Evolutionary conservation across 768 basidiomycete genomes (phyloP).

Genomic region (Hydnum rufescens): DNA sequence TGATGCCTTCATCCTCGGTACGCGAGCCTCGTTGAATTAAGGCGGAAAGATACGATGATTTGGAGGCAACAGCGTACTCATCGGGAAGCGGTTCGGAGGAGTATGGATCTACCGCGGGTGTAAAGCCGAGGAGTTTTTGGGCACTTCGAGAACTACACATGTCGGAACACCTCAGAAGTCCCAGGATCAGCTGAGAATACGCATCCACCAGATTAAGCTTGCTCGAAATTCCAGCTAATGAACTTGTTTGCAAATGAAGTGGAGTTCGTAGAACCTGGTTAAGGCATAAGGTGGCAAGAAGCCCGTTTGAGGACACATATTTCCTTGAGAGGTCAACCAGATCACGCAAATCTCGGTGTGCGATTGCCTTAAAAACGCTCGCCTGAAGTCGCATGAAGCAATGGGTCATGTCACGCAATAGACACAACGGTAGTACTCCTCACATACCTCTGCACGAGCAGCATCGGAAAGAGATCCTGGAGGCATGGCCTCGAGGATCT

Average conservation of each 20-base stretch:
- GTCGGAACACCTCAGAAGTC: not conserved
- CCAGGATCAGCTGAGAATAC: not conserved
- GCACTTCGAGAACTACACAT: not conserved
- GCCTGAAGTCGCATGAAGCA: not conserved
- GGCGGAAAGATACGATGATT: not conserved
- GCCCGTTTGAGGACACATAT: not conserved
- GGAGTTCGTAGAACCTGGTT: not conserved
- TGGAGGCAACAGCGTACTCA: not conserved
- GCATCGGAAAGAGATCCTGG: not conserved
- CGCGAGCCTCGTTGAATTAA: not conserved
- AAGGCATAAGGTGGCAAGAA: not conserved
- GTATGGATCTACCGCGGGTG: not conserved
- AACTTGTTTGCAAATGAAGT: not conserved
- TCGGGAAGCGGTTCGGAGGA: not conserved
- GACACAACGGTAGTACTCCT: not conserved
- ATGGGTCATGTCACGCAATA: not conserved
- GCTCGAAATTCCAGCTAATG: not conserved
- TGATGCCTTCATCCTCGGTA: not conserved
- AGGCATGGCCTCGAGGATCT: not conserved
- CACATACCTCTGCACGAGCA: not conserved
- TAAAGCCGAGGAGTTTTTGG: not conserved
- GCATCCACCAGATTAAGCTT: not conserved
- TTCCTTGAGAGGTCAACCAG: not conserved
- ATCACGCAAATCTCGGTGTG: not conserved
- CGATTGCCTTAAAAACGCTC: not conserved